phyloP scores from a whole-genome alignment of 2,329 filamentous ascomycete genomes.

The Nakataea oryzae region DNA sequence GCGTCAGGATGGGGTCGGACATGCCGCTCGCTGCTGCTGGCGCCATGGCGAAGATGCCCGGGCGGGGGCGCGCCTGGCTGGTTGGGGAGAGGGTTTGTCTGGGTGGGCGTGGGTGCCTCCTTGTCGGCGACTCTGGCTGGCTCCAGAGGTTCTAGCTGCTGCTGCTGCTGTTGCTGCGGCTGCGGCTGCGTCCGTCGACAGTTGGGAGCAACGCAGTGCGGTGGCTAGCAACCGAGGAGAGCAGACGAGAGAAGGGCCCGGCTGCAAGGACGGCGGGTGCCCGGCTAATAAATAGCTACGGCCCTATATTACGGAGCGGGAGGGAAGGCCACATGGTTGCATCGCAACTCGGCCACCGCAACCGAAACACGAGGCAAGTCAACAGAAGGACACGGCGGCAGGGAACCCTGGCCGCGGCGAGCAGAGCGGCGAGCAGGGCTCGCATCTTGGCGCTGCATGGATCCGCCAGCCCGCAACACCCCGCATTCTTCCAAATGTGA shows the following conservation, averaged over 20 bases:
- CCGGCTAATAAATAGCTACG: background rate
- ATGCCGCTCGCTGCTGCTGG: background rate
- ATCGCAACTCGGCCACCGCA: no score
- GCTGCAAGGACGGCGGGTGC: background rate
- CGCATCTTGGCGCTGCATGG: background rate
- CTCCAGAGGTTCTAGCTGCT: no score
- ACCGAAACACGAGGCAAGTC: background rate
- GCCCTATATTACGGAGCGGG: no score
- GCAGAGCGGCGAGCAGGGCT: background rate
- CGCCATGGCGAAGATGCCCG: background rate
- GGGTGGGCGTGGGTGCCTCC: no score
- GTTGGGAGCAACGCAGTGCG: background rate
- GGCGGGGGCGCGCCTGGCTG: conserved; percentile 18
- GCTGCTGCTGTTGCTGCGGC: no score
- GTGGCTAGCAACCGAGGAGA: background rate
- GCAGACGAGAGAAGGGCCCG: background rate
- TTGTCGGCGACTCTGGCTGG: no score
- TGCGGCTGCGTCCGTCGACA: background rate
- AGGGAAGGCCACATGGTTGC: no score
- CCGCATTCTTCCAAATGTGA: background rate
- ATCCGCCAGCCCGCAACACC: background rate
- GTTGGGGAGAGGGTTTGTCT: background rate
- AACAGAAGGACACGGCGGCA: background rate
- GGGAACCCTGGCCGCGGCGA: background rate
- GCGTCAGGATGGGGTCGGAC: conserved; percentile 21